Base-by-base conservation (phyloP, 179 eudicot genomes). In the Actinidia chinensis region DNA sequence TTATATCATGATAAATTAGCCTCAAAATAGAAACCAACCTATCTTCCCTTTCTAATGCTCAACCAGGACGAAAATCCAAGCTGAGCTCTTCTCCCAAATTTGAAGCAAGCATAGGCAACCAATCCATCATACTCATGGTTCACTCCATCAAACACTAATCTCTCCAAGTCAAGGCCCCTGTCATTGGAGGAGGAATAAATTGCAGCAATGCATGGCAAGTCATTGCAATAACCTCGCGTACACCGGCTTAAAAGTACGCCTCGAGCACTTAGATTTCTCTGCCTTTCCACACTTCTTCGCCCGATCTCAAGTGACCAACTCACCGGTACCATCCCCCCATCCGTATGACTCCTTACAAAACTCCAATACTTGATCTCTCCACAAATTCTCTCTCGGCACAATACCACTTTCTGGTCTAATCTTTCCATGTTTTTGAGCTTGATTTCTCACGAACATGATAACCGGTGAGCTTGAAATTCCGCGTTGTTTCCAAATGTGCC, bases 331-430 rank as follows among this genome's bases (percentile, higher is more conserved):
- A 78, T 83, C 18, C 86, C 86, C 48, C 20, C 52, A 25, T 55
- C 4, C n/a, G 69, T 83, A 20, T 81, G 86, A 8, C 5, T 74
- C 10, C 44, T 80, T 7, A 54, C 79, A 17, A 60, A 46, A 0
- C 67, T 83, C 9, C 18, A 17, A 13, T 71, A 47, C 81, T 83
- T 63, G 86, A 83, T 64, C 86, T 83, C 17, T 84, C 84, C 10
- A 77, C 79, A 3, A 81, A 84, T 64, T 11, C 51, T 2, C 25
- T 84, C 9, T 68, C 23, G 82, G 82, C 8, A n/a, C 64, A 0
- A 1, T 84, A 1, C 86, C 86, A 2, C 77, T 77, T 74, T 77
- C 86, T 17, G 10, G 80, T 8, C 82, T 0, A 84, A 84, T 47
- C 79, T 84, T 8, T 59, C 86, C 2, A 60, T 42, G 70, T 84